These are phyloP conservation scores for Trichocladium uniseriatum DNA, from an alignment of 495 filamentous ascomycete genomes.

Conservation along the genomic window DNA sequence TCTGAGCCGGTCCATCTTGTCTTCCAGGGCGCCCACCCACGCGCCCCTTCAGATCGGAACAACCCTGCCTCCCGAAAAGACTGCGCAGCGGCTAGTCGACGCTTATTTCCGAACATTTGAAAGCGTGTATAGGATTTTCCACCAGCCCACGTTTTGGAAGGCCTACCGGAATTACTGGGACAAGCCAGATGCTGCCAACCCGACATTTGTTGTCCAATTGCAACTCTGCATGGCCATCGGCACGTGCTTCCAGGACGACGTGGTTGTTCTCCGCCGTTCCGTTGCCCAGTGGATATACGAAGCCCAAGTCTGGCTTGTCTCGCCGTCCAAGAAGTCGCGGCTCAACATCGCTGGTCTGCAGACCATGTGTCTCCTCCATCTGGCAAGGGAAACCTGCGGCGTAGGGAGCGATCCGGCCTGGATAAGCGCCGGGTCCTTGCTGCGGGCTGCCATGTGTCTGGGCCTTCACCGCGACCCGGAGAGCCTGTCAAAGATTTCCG, in stretches of 20 bases:
- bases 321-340: slow-evolving; percentile 43
- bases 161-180: slow-evolving; percentile 41
- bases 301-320: slow-evolving; percentile 52
- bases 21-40: slow-evolving; percentile 25
- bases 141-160: slow-evolving; percentile 41
- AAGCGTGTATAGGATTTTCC: slow-evolving; percentile 45
- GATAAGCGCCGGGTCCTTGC: slow-evolving; percentile 48
- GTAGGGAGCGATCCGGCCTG: slow-evolving; percentile 50
- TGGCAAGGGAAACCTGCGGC: slow-evolving; percentile 47
- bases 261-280: slow-evolving; percentile 37
- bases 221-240: slow-evolving; percentile 59
- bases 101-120: slow-evolving; percentile 45
- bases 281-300: slow-evolving; percentile 55
- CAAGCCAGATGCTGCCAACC: slow-evolving; percentile 14
- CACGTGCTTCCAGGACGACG: slow-evolving; percentile 44
- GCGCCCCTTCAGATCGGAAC: slow-evolving; percentile 23
- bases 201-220: slow-evolving; percentile 48
- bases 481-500: slow-evolving; percentile 30
- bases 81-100: slow-evolving; percentile 43
- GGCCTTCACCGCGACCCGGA: slow-evolving; percentile 53
- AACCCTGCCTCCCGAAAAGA: slow-evolving; percentile 26
- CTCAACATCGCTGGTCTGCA: slow-evolving; percentile 48
- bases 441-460: slow-evolving; percentile 52
- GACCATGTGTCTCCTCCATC: slow-evolving; percentile 49
- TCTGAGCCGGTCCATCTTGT: slow-evolving; percentile 39